phyloP scores from a whole-genome alignment of 257 asterid species.

The Solanum dulcamara region DNA sequence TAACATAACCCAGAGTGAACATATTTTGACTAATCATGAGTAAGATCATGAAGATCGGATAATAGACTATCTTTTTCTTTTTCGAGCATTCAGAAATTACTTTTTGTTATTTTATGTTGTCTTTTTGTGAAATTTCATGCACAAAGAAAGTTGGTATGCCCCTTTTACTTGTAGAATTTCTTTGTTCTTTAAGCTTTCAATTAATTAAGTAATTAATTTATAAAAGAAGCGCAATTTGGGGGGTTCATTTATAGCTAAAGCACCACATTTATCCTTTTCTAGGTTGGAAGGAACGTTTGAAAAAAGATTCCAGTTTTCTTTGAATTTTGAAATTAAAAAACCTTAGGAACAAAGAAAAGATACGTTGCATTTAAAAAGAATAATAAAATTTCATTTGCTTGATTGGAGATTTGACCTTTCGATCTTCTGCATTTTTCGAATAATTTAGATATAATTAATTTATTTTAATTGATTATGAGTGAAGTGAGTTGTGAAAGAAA shows the following conservation, averaged over 20 bases:
- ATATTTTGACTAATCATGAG: not conserved
- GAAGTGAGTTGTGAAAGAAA: not conserved
- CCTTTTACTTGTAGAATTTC: not conserved
- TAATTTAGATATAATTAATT: not conserved
- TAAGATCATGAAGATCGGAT: not conserved
- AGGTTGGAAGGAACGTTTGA: not conserved
- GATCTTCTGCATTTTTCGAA: no score
- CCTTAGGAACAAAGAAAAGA: not conserved
- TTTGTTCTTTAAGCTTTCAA: not conserved
- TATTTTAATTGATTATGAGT: not conserved
- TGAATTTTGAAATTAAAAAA: not conserved
- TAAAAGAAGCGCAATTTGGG: not conserved
- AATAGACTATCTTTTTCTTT: not conserved
- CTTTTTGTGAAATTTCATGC: not conserved
- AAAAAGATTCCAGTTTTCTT: not conserved
- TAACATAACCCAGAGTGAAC: not conserved
- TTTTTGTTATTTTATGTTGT: not conserved
- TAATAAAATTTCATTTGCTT: not conserved
- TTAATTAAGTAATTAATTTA: not conserved
- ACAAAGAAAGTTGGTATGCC: not conserved
- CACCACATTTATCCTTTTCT: not conserved
- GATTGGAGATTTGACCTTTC: no score
- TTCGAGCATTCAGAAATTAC: not conserved
- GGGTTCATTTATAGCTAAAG: not conserved
- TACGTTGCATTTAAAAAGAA: not conserved